Conservation (phyloP, 2,329 filamentous ascomycete genomes). For the Colletotrichum phormii region DNA sequence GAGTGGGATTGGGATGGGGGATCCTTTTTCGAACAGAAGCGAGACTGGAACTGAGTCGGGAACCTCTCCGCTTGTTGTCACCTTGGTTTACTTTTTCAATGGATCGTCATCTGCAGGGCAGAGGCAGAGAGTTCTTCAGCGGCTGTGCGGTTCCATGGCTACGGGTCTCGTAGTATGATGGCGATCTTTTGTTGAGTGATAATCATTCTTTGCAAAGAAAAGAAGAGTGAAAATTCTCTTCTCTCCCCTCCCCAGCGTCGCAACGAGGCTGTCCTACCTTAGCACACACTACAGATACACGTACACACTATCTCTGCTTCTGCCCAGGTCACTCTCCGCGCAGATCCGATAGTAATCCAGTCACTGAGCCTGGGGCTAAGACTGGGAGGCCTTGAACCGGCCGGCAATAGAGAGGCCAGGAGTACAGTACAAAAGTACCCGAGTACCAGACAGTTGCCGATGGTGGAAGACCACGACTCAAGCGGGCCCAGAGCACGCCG, state of each 20-base stretch:
- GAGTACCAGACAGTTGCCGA: conserved; percentile 8
- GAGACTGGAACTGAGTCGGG: conserved; percentile 4
- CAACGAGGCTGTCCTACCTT: conserved; percentile 12
- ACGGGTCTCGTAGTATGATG: background rate
- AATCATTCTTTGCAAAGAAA: background rate
- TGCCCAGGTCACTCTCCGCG: background rate
- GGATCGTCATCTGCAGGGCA: background rate
- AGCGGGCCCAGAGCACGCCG: conserved; percentile 30
- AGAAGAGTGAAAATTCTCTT: background rate
- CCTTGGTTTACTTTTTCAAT: background rate
- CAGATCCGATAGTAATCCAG: background rate
- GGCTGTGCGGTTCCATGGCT: background rate
- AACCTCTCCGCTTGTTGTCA: background rate
- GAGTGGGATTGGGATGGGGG: background rate
- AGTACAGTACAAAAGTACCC: background rate
- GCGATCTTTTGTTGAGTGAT: background rate
- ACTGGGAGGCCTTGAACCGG: background rate
- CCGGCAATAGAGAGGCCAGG: background rate
- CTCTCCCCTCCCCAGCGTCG: background rate
- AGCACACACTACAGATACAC: too few relatives aligned
- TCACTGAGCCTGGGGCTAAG: background rate
- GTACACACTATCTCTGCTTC: background rate
- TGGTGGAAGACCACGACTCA: conserved; percentile 23
- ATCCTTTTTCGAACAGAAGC: background rate
- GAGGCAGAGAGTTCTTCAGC: background rate